Percentiles rank a stretch among this genome's conserved stretches.
These are phyloP conservation scores for Noccaea caerulescens DNA, from an alignment of 345 rosid species.

Conservation along the genomic window DNA sequence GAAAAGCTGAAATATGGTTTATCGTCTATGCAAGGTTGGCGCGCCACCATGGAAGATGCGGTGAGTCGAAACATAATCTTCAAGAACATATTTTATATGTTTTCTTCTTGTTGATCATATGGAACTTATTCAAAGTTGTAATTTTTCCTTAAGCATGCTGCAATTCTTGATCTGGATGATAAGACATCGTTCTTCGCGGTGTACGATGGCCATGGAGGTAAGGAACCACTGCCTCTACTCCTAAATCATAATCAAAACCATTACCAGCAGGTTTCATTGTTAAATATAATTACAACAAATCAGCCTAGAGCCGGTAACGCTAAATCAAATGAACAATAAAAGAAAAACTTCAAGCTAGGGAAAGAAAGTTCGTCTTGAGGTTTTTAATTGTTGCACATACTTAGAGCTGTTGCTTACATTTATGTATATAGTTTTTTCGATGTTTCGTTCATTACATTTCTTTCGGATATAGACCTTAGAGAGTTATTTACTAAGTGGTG, in stretches of 20 bases:
- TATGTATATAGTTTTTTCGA: neutral
- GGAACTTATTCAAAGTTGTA: constrained; percentile 4
- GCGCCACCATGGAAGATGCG: constrained; percentile 87
- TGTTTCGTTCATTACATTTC: neutral
- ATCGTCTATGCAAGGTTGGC: constrained; percentile 94
- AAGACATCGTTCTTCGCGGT: constrained; percentile 81
- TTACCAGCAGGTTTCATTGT: neutral
- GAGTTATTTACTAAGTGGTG: constrained; percentile 13
- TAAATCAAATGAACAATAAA: neutral
- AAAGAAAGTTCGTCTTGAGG: neutral
- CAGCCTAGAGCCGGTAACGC: neutral
- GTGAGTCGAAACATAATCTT: constrained; percentile 49
- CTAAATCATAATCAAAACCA: neutral
- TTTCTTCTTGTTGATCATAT: neutral
- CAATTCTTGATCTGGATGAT: constrained; percentile 63
- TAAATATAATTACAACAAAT: neutral
- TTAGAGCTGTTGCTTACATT: neutral
- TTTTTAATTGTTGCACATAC: neutral
- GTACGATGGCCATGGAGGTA: constrained; percentile 92
- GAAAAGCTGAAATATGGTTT: constrained; percentile 63
- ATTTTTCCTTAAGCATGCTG: constrained; percentile 59
- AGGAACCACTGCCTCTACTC: constrained; percentile 22
- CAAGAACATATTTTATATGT: neutral
- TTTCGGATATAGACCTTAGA: constrained; percentile 1
- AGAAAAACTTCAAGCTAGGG: neutral